Evolutionary conservation across 495 filamentous ascomycete species (phyloP).

Genomic region (Neurospora sp.): DNA sequence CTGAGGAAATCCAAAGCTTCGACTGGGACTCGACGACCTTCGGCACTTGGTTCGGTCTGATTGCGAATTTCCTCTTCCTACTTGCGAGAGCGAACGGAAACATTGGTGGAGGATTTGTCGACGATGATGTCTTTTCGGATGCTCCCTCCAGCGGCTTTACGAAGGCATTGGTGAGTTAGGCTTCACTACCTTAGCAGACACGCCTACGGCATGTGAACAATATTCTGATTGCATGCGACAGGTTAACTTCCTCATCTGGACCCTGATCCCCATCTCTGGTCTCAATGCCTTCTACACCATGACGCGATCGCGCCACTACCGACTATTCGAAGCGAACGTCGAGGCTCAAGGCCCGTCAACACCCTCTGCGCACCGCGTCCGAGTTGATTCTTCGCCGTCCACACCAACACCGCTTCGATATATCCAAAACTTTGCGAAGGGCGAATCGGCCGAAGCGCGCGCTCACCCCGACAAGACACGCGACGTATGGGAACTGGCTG

Average conservation of each 20-base stretch:
- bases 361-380: constrained; percentile 79
- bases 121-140: constrained; percentile 80
- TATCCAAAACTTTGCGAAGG: constrained; percentile 52
- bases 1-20: constrained; percentile 76
- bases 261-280: constrained; percentile 52
- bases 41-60: constrained; percentile 62
- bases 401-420: constrained; percentile 70
- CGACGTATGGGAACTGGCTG: constrained; percentile 89
- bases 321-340: constrained; percentile 79
- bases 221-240: constrained; percentile 18
- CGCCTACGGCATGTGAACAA: not conserved
- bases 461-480: constrained; percentile 73
- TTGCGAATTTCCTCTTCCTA: constrained; percentile 68
- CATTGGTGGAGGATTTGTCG: constrained; percentile 26
- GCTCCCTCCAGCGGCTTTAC: constrained; percentile 50
- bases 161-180: constrained; percentile 62
- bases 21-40: constrained; percentile 80
- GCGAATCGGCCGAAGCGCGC: constrained; percentile 56
- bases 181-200: not conserved
- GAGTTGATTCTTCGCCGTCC: constrained; percentile 77
- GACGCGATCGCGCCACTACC: constrained; percentile 71
- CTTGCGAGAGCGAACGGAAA: constrained; percentile 63
- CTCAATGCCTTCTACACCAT: constrained; percentile 78
- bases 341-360: constrained; percentile 59
- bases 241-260: constrained; percentile 57